Base-by-base conservation (phyloP, 2,329 filamentous ascomycete genomes). In the Talaromyces albobiverticillius region DNA sequence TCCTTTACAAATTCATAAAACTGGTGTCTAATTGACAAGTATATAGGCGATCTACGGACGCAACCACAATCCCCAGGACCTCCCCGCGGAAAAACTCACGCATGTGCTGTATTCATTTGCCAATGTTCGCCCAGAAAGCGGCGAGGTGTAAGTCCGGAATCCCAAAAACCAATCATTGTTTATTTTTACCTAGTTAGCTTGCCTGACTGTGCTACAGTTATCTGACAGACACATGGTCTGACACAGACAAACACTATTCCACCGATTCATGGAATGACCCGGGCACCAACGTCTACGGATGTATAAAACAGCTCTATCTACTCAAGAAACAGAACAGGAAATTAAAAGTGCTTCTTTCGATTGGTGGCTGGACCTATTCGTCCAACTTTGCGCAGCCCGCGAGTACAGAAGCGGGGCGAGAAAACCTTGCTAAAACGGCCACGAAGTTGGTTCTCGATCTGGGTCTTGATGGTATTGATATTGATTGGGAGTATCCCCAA, bases 91-190 rank as follows among this genome's bases (percentile, higher is more conserved):
- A 51, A 88, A 90, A 57, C 81, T 96, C 31, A 96, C 91, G 0
- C 92, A 96, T 67, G 73, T 96, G 7, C 82, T 96, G 14, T 96
- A 95, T 63, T 81, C 91, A 9, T 96, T 96, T 73, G 91, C 89
- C 65, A 94, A 96, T 69, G 84, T 95, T 55, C 82, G 84, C 1
- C 82, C 85, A 3, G 89, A 92, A 3, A 83, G 80, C 38, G 91
- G 91, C 50, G 89, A 94, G 75, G 89, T 93, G 76, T 88, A 77
- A 59, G 66, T 59, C n/a, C 26, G n/a, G 34, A 20, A 22, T 8
- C 50, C 8, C n/a, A 23, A 6, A 14, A 46, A 29, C 26, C 26
- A 29, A 20, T 40, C 5, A 5, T 40, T 4, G 22, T 46, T 31
- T 4, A 8, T 26, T 3, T 26, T 32, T 11, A 16, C 6, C 8